Evolutionary conservation across 257 asterid species (phyloP).

Genomic region (Agastache rugosa): DNA sequence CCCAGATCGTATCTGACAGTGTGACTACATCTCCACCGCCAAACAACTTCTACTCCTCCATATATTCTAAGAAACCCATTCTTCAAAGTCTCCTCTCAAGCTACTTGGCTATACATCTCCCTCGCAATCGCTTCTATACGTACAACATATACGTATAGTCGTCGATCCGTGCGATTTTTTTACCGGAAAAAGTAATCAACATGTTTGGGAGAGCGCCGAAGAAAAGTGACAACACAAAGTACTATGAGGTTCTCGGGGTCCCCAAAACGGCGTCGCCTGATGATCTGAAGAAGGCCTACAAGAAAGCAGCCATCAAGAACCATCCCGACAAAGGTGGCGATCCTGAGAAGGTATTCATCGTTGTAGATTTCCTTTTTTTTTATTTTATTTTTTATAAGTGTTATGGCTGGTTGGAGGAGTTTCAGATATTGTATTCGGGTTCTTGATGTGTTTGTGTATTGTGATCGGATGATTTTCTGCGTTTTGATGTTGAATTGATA

Average conservation of each 20-base stretch:
- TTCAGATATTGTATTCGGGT: not conserved
- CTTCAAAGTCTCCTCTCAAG: not conserved
- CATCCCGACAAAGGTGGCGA: slow-evolving; percentile 93
- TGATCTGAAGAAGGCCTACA: slow-evolving; percentile 83
- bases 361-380: not conserved
- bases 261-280: slow-evolving; percentile 67
- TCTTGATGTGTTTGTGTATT: not conserved
- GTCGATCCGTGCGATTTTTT: slow-evolving; percentile 1
- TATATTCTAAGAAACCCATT: slow-evolving; percentile 3
- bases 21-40: slow-evolving; percentile 39
- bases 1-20: not conserved
- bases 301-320: slow-evolving; percentile 80
- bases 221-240: slow-evolving; percentile 53
- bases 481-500: not conserved
- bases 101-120: not conserved
- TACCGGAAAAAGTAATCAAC: slow-evolving; percentile 27
- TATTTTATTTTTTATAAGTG: not conserved
- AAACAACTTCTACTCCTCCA: not conserved
- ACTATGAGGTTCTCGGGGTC: slow-evolving; percentile 60
- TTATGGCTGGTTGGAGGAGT: not conserved
- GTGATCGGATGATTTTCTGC: not conserved
- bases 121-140: slow-evolving; percentile 2
- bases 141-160: not conserved
- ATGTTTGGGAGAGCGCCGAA: slow-evolving; percentile 58
- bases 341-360: slow-evolving; percentile 67